These are phyloP conservation scores for Beauveria brongniartii DNA, from an alignment of 2,329 filamentous ascomycete genomes.

Conservation along the genomic window DNA sequence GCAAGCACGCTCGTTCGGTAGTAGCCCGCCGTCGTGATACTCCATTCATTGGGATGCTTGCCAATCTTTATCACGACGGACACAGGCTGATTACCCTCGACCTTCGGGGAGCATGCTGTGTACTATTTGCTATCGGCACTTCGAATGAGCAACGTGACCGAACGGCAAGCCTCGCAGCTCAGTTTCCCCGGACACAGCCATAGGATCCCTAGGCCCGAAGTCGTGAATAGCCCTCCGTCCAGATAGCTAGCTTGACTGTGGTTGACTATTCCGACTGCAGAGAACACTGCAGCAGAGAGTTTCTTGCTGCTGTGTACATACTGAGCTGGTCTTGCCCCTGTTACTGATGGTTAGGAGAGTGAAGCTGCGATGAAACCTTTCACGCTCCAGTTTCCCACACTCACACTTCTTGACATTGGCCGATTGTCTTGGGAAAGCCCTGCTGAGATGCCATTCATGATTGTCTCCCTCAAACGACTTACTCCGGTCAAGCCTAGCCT, in stretches of 20 bases:
- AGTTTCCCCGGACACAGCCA: no score
- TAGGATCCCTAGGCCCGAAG: no score
- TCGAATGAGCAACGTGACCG: no score
- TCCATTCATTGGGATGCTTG: conserved; percentile 3
- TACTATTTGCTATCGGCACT: no score
- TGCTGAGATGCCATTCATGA: background rate
- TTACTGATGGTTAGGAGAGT: background rate
- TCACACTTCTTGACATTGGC: background rate
- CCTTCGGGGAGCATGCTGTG: no score
- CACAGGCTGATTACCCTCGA: no score
- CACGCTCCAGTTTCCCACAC: background rate
- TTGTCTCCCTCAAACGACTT: background rate
- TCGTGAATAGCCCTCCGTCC: no score
- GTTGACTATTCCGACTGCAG: background rate
- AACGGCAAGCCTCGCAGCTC: no score
- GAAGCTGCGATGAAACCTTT: background rate
- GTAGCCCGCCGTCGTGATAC: background rate
- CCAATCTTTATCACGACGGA: background rate
- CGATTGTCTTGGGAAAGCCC: background rate
- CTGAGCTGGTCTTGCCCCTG: background rate
- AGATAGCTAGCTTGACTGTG: background rate
- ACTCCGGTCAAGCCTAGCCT: background rate
- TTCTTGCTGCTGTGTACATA: background rate
- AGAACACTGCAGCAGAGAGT: background rate
- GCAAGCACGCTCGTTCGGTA: background rate